Evolutionary conservation across 2,329 filamentous ascomycete species (phyloP).

Genomic region (Colletotrichum truncatum): DNA sequence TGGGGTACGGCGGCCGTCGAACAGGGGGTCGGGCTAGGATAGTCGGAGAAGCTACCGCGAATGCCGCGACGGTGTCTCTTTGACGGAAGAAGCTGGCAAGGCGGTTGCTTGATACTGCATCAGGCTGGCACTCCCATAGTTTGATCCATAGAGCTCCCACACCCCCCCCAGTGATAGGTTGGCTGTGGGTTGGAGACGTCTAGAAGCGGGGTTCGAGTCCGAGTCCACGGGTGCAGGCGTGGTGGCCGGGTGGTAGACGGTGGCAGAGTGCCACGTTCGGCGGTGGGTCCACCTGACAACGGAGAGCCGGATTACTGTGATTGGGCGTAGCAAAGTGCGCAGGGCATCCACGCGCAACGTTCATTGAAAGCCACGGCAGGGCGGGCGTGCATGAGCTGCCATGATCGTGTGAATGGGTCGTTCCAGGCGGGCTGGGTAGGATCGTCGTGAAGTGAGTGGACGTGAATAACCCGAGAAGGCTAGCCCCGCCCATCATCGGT

Average conservation of each 20-base stretch:
- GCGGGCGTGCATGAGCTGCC: slow-evolving; percentile 19
- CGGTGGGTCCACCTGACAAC: slow-evolving; percentile 8
- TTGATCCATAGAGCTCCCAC: slow-evolving; percentile 11
- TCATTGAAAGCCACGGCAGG: slow-evolving; percentile 11
- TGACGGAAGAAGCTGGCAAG: slow-evolving; percentile 16
- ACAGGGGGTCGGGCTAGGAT: neutral
- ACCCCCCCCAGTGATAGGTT: neutral
- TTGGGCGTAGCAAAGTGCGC: slow-evolving; percentile 7
- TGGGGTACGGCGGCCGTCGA: no score
- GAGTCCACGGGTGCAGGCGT: slow-evolving; percentile 15
- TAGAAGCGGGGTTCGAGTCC: slow-evolving; percentile 17
- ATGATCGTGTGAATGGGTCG: slow-evolving; percentile 27
- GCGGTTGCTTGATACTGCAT: slow-evolving; percentile 21
- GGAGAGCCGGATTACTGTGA: slow-evolving; percentile 3
- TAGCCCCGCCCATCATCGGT: slow-evolving; percentile 26
- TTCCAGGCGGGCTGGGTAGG: slow-evolving; percentile 1
- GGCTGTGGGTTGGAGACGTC: neutral
- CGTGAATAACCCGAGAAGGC: slow-evolving; percentile 1
- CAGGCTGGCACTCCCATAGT: slow-evolving; percentile 11
- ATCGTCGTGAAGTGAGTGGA: slow-evolving; percentile 25
- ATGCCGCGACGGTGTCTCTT: slow-evolving; percentile 12
- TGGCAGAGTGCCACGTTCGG: slow-evolving; percentile 20
- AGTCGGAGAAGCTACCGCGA: slow-evolving; percentile 11
- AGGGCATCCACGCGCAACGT: neutral
- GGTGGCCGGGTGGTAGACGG: neutral